Percentiles rank a stretch among this genome's conserved stretches.
Conservation (phyloP, 2,329 filamentous ascomycete genomes). For the Elsinoe arachidis region DNA sequence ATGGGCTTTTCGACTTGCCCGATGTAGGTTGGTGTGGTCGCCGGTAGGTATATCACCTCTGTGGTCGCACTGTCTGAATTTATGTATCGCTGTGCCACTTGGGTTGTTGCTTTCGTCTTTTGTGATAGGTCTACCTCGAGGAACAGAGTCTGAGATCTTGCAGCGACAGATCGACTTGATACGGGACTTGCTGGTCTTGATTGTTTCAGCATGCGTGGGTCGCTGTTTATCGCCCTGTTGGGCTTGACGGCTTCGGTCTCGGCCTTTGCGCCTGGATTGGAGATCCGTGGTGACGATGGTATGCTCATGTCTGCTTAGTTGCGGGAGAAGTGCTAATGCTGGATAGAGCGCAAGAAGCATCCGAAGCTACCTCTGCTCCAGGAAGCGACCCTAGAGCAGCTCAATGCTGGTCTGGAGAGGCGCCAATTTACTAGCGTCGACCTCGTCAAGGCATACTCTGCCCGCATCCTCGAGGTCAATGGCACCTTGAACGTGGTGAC, state of each 20-base stretch:
- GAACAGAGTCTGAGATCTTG: slow-evolving; percentile 5
- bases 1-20: neutral
- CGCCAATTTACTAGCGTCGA: slow-evolving; percentile 50
- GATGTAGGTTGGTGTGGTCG: slow-evolving; percentile 1
- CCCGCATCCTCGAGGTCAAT: slow-evolving; percentile 46
- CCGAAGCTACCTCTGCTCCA: slow-evolving; percentile 19
- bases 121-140: slow-evolving; percentile 6
- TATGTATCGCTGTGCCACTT: slow-evolving; percentile 7
- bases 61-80: neutral
- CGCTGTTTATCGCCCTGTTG: slow-evolving; percentile 9
- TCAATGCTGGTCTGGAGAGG: slow-evolving; percentile 40
- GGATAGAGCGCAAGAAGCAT: neutral
- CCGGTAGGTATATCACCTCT: neutral
- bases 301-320: neutral
- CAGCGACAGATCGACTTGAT: neutral
- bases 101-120: neutral
- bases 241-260: slow-evolving; percentile 10
- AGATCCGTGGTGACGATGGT: neutral
- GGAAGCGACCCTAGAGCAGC: slow-evolving; percentile 44
- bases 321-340: neutral
- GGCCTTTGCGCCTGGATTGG: neutral
- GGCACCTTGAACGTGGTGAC: slow-evolving; percentile 43
- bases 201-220: slow-evolving; percentile 9
- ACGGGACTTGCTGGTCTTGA: neutral
- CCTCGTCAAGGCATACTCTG: slow-evolving; percentile 47